Conservation (phyloP, 345 rosid genomes). For the Noccaea bulbosa region DNA sequence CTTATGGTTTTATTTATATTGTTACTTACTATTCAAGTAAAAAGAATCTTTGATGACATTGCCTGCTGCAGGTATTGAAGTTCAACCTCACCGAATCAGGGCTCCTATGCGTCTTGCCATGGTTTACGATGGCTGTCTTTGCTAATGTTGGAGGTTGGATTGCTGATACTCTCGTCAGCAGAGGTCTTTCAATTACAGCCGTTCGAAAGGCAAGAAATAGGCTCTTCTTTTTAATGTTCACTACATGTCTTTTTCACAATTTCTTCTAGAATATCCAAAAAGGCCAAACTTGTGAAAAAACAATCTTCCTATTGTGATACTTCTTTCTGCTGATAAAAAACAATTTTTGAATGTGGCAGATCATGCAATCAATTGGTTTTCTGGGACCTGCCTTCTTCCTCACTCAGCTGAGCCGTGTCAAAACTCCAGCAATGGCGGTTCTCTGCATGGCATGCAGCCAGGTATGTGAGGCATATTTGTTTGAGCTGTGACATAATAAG, state of each 20-base stretch:
- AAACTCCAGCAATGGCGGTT: constrained; percentile 93
- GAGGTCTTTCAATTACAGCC: constrained; percentile 83
- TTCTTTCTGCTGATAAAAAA: constrained; percentile 17
- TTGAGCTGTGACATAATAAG: not conserved
- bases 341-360: constrained; percentile 54
- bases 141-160: constrained; percentile 99
- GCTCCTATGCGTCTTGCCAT: constrained; percentile 89
- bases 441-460: constrained; percentile 99
- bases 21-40: not conserved
- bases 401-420: constrained; percentile 79
- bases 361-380: constrained; percentile 97
- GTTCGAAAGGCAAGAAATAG: constrained; percentile 84
- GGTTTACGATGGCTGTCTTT: constrained; percentile 95
- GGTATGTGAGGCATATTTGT: constrained; percentile 48
- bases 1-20: not conserved
- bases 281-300: constrained; percentile 9
- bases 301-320: not conserved
- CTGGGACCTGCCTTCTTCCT: constrained; percentile 96
- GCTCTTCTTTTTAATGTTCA: not conserved
- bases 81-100: constrained; percentile 98
- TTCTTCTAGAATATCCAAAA: not conserved
- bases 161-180: constrained; percentile 94
- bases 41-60: constrained; percentile 23
- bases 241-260: constrained; percentile 16
- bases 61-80: constrained; percentile 73